phyloP scores from a whole-genome alignment of 768 basidiomycete genomes.

The Mycena venus region DNA sequence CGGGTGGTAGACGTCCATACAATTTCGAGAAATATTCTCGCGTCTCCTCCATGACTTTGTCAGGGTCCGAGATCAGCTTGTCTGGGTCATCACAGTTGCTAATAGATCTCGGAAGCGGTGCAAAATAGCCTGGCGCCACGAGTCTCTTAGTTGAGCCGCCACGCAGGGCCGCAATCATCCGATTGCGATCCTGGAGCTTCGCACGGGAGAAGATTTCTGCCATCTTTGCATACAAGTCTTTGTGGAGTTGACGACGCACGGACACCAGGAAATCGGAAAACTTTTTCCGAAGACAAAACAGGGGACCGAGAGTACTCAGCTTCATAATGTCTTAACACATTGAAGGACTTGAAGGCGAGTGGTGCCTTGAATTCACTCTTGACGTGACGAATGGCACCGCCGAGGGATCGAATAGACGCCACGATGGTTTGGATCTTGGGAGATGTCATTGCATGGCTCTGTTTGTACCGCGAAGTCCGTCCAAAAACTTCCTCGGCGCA shows the following conservation, averaged over 20 bases:
- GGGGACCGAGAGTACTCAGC: constrained; percentile 11
- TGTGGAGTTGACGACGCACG: constrained; percentile 2
- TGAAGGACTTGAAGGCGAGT: not conserved
- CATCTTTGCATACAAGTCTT: constrained; percentile 11
- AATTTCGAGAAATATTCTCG: constrained; percentile 10
- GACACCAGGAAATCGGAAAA: not conserved
- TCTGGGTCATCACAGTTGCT: not conserved
- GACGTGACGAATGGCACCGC: constrained; percentile 14
- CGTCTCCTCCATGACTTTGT: constrained; percentile 4
- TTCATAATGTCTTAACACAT: not conserved
- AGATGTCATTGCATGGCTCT: not conserved
- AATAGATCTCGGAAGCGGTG: not conserved
- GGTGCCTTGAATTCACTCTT: not conserved
- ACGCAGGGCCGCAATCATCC: constrained; percentile 9
- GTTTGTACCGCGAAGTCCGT: constrained; percentile 3
- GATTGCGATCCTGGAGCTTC: constrained; percentile 13
- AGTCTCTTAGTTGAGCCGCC: constrained; percentile 14
- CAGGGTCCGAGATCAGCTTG: not conserved
- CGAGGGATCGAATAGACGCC: not conserved
- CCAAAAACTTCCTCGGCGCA: constrained; percentile 11
- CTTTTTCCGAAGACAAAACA: not conserved
- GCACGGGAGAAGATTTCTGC: not conserved
- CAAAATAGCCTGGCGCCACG: not conserved
- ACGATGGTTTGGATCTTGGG: constrained; percentile 2
- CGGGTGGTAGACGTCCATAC: not conserved